Evolutionary conservation across 257 asterid genomes (phyloP), one percentile per base, ranked within the genome.

Genomic region (Fraxinus quadrangulata): DNA sequence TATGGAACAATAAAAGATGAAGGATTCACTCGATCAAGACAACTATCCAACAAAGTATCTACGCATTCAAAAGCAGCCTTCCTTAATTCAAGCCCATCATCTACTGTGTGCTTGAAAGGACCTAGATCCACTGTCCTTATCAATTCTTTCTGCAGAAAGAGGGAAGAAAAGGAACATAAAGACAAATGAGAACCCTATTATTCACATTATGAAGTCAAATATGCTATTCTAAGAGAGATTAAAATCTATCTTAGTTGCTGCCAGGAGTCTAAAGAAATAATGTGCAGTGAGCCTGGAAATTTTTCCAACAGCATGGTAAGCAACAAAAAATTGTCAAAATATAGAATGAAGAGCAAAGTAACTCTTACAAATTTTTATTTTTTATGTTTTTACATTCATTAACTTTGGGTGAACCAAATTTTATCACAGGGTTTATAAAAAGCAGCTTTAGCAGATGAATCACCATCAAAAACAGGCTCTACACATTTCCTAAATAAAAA

Each of bases 51-150:
- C 87, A 96, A 87, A 71, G 99, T 93, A 83, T 96, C 97, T 42
- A 96, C 97, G 73, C 99, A 96, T 90, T 96, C 99, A 79, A 96
- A 96, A 70, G 98, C 97, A 67, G 98, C 98, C 88, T 96, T 96
- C 81, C 99, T 92, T 86, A 96, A 87, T 84, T 96, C 99, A 77
- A 96, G 99, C 81, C 99, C 99, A 86, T 96, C 99, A 72, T 96
- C 99, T 34, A 96, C 99, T 26, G 98, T 96, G 89, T 96, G 99
- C 89, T 96, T 93, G 91, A 96, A 96, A 81, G 99, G 99, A 78
- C 99, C 99, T 37, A 96, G 87, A 85, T 96, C 98, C 67, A 96
- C 98, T n/a, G 97, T 96, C 85, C 99, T 90, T 81, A 96, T 96
- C 92, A 96, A 85, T 85, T 96, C 99, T 96, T 89, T 87, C 99